Base-by-base conservation (phyloP, 176 grass and related monocot species). In the Bonia amplexicaulis region DNA sequence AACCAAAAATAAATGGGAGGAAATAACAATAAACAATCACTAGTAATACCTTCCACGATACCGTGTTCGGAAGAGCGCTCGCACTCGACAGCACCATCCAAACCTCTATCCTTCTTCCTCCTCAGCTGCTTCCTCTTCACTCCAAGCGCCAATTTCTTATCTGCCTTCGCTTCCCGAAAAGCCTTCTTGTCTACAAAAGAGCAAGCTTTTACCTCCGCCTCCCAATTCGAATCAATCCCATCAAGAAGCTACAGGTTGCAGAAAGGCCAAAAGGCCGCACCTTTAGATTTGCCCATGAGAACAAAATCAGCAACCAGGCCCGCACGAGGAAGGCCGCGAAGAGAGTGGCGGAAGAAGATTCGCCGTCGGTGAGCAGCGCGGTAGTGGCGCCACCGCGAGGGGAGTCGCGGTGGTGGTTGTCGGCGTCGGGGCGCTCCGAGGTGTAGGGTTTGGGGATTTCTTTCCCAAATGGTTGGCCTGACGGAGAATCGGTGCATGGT, bases 121-220 rank as follows among this genome's bases (percentile, higher is more conserved):
- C 88, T 90, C 26, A 91, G 76, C 52, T 87, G 53, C 87, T 92
- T 86, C 73, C 55, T 78, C 84, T 94, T 90, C 81, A 94, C 87
- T 72, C 86, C 82, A 60, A 92, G 90, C 73, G 81, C 71, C 63
- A 69, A 71, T 20, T 90, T 92, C 78, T 87, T 89, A 44, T 88
- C 78, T 4, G 51, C 61, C 44, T 82, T 92, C 13, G 77, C 60
- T 17, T 88, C 87, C 76, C 81, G 22, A 25, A 71, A 72, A 54
- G 13, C 85, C 76, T 86, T 90, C 78, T 92, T 94, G 46, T 92
- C 93, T 94, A 39, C 6, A 72, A 76, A 65, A 68, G 42, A 76
- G 14, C 59, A 63, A 69, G 27, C 8, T 41, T 27, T 71, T 16
- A 83, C 6, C 17, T 29, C 3, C 1, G 9, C 5, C 55, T 12